Percentiles rank a stretch among this genome's conserved stretches.
Conservation (phyloP, 139 green algal species). For the Micractinium sp. region DNA sequence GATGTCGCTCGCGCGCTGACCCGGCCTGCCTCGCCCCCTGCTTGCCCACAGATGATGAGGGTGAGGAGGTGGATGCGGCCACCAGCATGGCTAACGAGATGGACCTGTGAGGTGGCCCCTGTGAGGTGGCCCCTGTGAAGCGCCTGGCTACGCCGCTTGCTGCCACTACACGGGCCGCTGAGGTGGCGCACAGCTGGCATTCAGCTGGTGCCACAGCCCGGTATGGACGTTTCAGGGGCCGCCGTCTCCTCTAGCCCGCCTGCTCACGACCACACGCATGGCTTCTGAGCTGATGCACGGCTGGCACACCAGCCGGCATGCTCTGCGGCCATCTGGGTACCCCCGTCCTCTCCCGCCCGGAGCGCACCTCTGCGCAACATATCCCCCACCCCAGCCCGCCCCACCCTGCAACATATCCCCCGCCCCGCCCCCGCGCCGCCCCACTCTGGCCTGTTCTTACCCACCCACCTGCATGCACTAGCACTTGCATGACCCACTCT, state of each 20-base stretch:
- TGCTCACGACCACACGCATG: too few relatives aligned
- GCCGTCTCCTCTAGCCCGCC: too few relatives aligned
- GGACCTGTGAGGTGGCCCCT: slow-evolving; percentile 61
- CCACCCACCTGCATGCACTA: background rate
- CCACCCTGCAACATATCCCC: background rate
- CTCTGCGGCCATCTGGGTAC: background rate
- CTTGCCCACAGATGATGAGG: slow-evolving; percentile 45
- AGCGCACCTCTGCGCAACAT: too few relatives aligned
- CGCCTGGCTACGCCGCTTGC: too few relatives aligned
- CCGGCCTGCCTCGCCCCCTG: background rate
- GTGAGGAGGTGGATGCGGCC: slow-evolving; percentile 57
- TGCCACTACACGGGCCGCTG: too few relatives aligned
- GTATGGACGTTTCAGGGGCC: too few relatives aligned
- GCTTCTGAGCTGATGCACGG: too few relatives aligned
- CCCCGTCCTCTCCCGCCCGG: background rate
- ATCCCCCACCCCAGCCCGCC: background rate
- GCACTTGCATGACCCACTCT: background rate
- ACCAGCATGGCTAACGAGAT: slow-evolving; percentile 78
- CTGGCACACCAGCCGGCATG: too few relatives aligned
- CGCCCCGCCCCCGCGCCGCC: background rate
- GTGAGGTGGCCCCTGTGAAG: too few relatives aligned
- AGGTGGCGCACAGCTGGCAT: too few relatives aligned
- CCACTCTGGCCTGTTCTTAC: background rate
- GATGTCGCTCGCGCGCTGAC: background rate
- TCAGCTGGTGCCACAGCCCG: too few relatives aligned